Evolutionary conservation across 331 rosid genomes (phyloP), one percentile per base, ranked within the genome.

Genomic region (Prunus yedoensis): DNA sequence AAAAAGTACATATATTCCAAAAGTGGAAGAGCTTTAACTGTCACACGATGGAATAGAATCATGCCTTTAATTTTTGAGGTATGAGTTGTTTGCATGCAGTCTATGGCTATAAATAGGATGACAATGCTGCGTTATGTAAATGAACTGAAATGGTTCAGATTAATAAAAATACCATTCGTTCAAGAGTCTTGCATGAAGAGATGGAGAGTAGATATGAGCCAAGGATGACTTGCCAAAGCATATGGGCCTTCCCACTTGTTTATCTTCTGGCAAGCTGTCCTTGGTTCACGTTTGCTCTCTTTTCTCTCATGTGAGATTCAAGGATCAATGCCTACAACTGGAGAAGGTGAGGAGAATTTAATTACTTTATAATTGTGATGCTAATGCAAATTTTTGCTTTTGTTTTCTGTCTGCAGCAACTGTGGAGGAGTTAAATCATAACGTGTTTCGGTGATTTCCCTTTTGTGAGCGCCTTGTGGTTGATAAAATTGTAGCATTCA

Each of bases 251-350:
- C 11, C 70, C 14, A 27, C 43, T 1, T 4, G 3, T 15, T 51
- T 15, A 27, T 21, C 47, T 41, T 43, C 81, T 73, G 84, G 83
- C 82, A 86, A 77, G 91, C 61, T 88, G 59, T 89, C 87, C 85
- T 71, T 79, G 91, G 85, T 78, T 86, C 88, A 86, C 5, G 57
- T 81, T 66, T 67, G 74, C 84, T 82, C 89, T 78, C 79, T 72
- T 32, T 49, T 71, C 74, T 76, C 30, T 59, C 71, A 75, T 79
- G 70, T 12, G 28, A 52, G 25, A 52, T 43, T 60, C 57, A 28
- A 56, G 23, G 15, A 18, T 27, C 15, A 52, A 60, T 10, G 43
- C 43, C 43, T 6, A 7, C 43, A 38, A 38, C 43, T 35, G 0
- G 9, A 38, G 43, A 38, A 9, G 43, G 9, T 5, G 9, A 38